Evolutionary conservation across 2,329 filamentous ascomycete species (phyloP).

Genomic region (Sarocladium strictum): DNA sequence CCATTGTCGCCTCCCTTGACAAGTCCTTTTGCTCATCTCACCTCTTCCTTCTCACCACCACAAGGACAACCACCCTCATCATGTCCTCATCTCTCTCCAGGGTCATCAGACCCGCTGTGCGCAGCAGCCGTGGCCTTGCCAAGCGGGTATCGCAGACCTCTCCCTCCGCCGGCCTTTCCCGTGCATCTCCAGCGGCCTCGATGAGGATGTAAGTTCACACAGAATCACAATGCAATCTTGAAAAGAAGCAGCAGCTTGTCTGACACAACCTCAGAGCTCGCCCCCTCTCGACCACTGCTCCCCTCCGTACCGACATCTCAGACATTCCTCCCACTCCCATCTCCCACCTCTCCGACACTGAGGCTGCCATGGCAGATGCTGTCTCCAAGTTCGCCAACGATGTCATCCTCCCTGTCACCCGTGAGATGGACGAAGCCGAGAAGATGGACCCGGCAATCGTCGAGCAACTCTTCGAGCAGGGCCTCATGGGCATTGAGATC

Average conservation of each 20-base stretch:
- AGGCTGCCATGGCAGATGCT: slow-evolving; percentile 80
- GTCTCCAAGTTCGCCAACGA: slow-evolving; percentile 90
- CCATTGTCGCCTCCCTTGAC: background rate
- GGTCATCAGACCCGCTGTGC: slow-evolving; percentile 45
- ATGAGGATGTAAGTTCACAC: slow-evolving; percentile 18
- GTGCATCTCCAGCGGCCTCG: slow-evolving; percentile 8
- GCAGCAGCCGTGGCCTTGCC: slow-evolving; percentile 33
- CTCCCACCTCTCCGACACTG: slow-evolving; percentile 84
- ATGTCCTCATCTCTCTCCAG: slow-evolving; percentile 43
- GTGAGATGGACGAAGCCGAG: slow-evolving; percentile 97
- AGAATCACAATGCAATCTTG: background rate
- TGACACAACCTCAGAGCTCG: slow-evolving; percentile 26
- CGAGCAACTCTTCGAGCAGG: slow-evolving; percentile 94
- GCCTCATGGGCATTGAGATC: slow-evolving; percentile 95
- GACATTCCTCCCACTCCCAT: slow-evolving; percentile 87
- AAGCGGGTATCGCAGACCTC: slow-evolving; percentile 19
- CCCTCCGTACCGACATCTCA: slow-evolving; percentile 52
- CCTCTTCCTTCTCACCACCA: background rate
- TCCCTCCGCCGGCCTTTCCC: background rate
- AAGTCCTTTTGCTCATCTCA: background rate
- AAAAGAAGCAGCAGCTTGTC: background rate
- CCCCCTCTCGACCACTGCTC: slow-evolving; percentile 54
- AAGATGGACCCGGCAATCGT: slow-evolving; percentile 83
- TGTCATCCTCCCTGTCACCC: slow-evolving; percentile 80
- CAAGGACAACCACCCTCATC: background rate